Evolutionary conservation across 1,284 basidiomycete genomes (phyloP), one percentile per base, ranked within the genome.

Genomic region (Inonotus obliquus): DNA sequence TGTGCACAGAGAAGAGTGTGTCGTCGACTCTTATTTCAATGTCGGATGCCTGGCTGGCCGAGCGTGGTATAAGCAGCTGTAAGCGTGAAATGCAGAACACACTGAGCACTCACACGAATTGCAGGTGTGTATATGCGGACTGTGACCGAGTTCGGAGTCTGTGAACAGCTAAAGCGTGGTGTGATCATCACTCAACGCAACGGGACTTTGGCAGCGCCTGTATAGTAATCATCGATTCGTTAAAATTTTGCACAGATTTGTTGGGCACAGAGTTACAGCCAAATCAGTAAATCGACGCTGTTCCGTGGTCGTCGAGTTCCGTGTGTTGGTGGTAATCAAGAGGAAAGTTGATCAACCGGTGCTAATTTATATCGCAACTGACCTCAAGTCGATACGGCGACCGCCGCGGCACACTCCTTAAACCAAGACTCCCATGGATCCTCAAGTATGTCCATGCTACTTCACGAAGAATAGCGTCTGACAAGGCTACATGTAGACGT

Each of bases 1-100:
- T 81, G 69, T 92, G 85, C 45, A 91, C 74, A n/a, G 83, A 84
- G 70, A 92, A 79, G 49, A 87, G 73, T 38, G 81, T 82, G 61
- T 83, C 83, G 66, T 91, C 87, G 61, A 91, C 83, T 66, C 87
- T 78, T 65, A 91, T 85, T 70, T 92, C 91, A 39, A 86, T 82
- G 64, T 92, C 91, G 51, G 86, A 81, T 25, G 90, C 88, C 89
- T 92, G 73, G 71, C 69, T 71, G 65, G 66, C 59, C 32, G 27
- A 44, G 37, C 57, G 73, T 14, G 32, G 68, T 73, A 73, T 74
- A 61, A 70, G 67, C 29, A 52, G 17, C 27, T 35, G 32, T 52
- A 19, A 13, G 51, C 60, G 23, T 65, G 59, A 67, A 57, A 60
- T 41, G 37, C 35, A 39, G 44, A 55, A 63, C 56, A 55, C 57